Base-by-base conservation (phyloP, 2,329 filamentous ascomycete genomes). In the Fusarium virguliforme region DNA sequence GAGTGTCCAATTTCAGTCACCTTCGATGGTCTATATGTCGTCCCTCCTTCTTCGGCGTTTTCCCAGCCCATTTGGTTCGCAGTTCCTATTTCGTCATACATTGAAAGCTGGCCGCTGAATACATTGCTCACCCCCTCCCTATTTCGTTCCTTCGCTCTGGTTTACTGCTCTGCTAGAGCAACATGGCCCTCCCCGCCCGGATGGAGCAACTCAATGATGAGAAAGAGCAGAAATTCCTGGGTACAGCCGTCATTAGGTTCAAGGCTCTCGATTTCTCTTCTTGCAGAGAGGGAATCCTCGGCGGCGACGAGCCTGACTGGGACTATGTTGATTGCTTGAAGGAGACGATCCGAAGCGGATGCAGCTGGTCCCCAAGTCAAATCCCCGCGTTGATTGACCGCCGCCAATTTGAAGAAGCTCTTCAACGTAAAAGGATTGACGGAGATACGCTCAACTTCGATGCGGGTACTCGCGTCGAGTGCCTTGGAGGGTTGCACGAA, bases 361-460 rank as follows among this genome's bases (percentile, higher is more conserved):
- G 48, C 1, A 51, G 41, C 50, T 62, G 50, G 59, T 55, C 35
- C 28, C 50, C 57, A n/a, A 48, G 53, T 8, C 60, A 57, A 51
- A 62, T 62, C 6, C 60, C 60, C 30, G 60, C 60, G 24, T 62
- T 62, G 35, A 54, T 61, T 4, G 48, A 61, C 37, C 41, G 43
- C 22, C 32, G 30, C 10, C 58, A 53, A 35, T 38, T 54, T n/a
- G 26, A 43, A 7, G 46, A 61, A 5, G 43, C 40, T 22, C 41
- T 60, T 28, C 56, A 50, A 34, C 37, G 58, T 53, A 41, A 62
- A 6, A 40, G 50, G 43, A 46, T 38, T 38, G 50, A 48, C 9
- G 59, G 35, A 8, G 35, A 38, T 38, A 38, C 15, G 35, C 35
- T 38, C 35, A 38, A 38, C 15, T 38, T 38, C 35, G 35, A 38